These are phyloP conservation scores for Bonia amplexicaulis DNA, from an alignment of 176 grass and related monocot genomes.

Conservation along the genomic window DNA sequence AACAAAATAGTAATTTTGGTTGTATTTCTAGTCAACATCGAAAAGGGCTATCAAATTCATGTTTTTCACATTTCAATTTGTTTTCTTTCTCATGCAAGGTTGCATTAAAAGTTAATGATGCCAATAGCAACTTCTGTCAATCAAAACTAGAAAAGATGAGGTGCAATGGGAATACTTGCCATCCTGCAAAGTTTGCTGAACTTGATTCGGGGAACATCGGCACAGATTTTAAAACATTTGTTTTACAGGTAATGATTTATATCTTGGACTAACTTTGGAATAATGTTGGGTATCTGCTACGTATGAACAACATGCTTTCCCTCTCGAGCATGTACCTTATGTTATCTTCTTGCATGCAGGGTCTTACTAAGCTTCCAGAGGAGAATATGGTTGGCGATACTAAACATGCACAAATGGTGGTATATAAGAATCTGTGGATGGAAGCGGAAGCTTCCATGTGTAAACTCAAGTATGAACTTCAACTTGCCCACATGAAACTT, in stretches of 20 bases:
- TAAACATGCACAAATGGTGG: constrained; percentile 25
- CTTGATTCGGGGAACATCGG: background rate
- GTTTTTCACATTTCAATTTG: background rate
- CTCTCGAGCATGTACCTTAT: background rate
- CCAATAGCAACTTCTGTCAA: background rate
- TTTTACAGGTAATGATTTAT: constrained; percentile 34
- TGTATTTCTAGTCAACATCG: background rate
- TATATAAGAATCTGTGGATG: constrained; percentile 67
- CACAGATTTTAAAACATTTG: constrained; percentile 23
- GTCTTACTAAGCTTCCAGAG: constrained; percentile 34
- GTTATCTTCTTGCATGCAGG: constrained; percentile 31
- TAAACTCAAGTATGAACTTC: constrained; percentile 68
- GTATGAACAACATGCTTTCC: background rate
- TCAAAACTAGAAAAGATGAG: background rate
- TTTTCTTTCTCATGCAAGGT: constrained; percentile 1
- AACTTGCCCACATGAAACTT: constrained; percentile 29
- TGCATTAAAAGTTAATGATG: background rate
- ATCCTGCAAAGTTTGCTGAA: constrained; percentile 17
- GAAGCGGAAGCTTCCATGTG: constrained; percentile 59
- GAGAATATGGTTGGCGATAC: constrained; percentile 19
- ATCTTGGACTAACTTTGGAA: background rate
- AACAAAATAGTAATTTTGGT: background rate
- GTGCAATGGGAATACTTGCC: background rate
- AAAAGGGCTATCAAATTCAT: background rate
- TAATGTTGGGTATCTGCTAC: background rate